Evolutionary conservation across 305 asterid genomes (phyloP), one percentile per base, ranked within the genome.

Genomic region (Nicotiana rustica): DNA sequence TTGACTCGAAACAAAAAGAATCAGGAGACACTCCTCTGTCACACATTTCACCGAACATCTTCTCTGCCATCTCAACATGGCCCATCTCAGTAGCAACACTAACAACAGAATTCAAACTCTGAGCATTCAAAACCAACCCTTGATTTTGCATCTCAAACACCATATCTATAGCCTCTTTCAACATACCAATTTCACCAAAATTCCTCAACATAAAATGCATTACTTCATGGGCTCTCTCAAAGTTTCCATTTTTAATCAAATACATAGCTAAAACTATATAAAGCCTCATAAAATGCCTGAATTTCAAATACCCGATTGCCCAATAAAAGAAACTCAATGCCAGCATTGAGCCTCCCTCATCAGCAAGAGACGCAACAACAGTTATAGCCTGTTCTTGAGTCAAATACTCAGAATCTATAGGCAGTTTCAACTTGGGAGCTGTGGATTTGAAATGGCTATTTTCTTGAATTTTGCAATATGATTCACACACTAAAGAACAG

Each of bases 261-360:
- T 93, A 90, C 77, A 85, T 85, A 13, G 89, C 93, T 6, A 93
- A 73, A 57, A 96, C 93, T 14, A 96, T 92, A 87, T 96, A 96
- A 85, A 94, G 89, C 90, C 99, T 85, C 97, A 93, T 93, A 77
- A 91, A 94, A 83, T 89, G 87, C 84, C 93, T 89, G 85, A 92
- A 94, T 78, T 92, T 93, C 9, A 81, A 82, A 76, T 77, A 88
- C 84, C 81, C 88, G 19, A 91, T 86, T 6, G 98, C 95, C 97
- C 98, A 94, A 70, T 91, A 86, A 71, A 96, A 96, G 91, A 96
- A 96, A 80, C 98, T 89, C 89, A 94, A 83, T 4, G 98, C 98
- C 86, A 92, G 92, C 94, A 94, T 91, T 0, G 99, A 92, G 33
- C 99, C 99, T 5, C 92, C 94, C 77, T 92, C 95, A 33, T 92